Evolutionary conservation across 2,329 filamentous ascomycete genomes (phyloP), one percentile per base, ranked within the genome.

Genomic region (Pyrenophora graminea): DNA sequence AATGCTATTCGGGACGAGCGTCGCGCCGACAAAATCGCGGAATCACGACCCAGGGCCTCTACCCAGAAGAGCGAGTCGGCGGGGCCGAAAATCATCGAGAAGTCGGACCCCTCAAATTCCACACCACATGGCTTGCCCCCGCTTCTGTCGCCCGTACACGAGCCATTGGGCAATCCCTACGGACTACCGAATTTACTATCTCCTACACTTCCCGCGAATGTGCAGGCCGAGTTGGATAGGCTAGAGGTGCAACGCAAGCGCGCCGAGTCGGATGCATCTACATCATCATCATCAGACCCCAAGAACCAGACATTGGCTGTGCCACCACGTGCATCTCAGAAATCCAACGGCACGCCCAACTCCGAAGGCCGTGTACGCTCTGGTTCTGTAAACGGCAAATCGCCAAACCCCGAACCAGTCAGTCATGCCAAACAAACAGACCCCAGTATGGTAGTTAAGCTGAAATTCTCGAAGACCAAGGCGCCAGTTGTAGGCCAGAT

Each of bases 101-200:
- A 61, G 23, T 65, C 62, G 1, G 61, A 56, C 17, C 59, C 63
- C 0, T 71, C 70, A 0, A 64, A 68, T 18, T 56, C 63, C 1
- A 72, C 71, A 15, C 69, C 69, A 13, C 72, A 75, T 53, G 72
- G 72, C 13, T 56, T 75, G 7, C 73, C 73, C 5, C 70, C 72
- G 3, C 55, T 72, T 13, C 56, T 74, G 25, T 73, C 73, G 12
- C 69, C 73, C 5, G 56, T 80, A 69, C 63, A 65, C 21, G 75
- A 77, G 19, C 75, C 76, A 37, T 68, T 79, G 17, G 70, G 68
- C 27, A 71, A 72, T 45, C 62, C 67, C 3, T 63, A 73, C 21
- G 74, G 67, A 47, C 67, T 84, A 15, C 82, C 82, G 9, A 74
- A 76, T 8, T 74, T 84, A 31, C 69, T 85, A n/a, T 85, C 83